Percentiles rank a stretch among this genome's conserved stretches.
Conservation (phyloP, 1,284 basidiomycete species). For the Ustilago tritici region DNA sequence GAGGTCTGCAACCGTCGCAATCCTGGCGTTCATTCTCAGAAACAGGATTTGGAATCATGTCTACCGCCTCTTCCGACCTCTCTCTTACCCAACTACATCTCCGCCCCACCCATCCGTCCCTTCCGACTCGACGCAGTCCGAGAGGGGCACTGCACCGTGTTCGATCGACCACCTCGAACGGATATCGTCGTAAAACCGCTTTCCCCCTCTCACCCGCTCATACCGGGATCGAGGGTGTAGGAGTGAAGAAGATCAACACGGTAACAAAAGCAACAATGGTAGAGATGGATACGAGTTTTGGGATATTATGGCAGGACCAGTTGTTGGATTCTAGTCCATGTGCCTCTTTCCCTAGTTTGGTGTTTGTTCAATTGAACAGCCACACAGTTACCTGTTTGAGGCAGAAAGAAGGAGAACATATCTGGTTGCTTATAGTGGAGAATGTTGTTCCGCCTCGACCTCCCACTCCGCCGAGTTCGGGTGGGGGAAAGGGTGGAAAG, state of each 20-base stretch:
- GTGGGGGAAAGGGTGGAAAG: background rate
- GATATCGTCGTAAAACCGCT: background rate
- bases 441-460: slow-evolving; percentile 45
- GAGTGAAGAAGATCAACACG: slow-evolving; percentile 4
- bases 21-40: slow-evolving; percentile 43
- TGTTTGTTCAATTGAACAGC: slow-evolving; percentile 35
- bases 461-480: slow-evolving; percentile 20
- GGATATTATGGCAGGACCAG: slow-evolving; percentile 44
- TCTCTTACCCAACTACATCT: slow-evolving; percentile 27
- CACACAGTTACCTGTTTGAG: background rate
- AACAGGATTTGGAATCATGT: slow-evolving; percentile 37
- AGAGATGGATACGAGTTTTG: slow-evolving; percentile 16
- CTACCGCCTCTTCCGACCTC: slow-evolving; percentile 28
- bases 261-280: slow-evolving; percentile 9
- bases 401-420: background rate
- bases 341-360: slow-evolving; percentile 24
- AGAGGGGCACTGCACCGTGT: slow-evolving; percentile 20
- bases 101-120: background rate
- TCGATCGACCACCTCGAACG: slow-evolving; percentile 6
- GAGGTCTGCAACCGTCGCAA: slow-evolving; percentile 19
- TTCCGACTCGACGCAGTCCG: slow-evolving; percentile 8
- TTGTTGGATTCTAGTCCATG: slow-evolving; percentile 34
- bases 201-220: background rate
- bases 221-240: background rate
- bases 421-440: slow-evolving; percentile 44